A percentile compares a stretch with the other conserved stretches of the same genome.
Conservation (phyloP, 768 basidiomycete genomes). For the Mycena rebaudengoi region DNA sequence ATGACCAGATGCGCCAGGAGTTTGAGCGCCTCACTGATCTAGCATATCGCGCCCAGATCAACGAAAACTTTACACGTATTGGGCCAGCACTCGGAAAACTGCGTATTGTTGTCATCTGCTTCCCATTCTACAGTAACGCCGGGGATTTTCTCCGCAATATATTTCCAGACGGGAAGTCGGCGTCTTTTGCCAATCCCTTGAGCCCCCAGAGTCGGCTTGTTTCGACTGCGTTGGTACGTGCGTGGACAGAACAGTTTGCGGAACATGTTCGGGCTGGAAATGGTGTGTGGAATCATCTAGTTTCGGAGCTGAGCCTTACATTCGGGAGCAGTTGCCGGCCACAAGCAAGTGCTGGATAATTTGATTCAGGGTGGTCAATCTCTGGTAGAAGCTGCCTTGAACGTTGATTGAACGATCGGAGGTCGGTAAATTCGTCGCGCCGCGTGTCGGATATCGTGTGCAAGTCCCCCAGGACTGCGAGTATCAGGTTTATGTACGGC, state of each 20-base stretch:
- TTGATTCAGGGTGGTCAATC: neutral
- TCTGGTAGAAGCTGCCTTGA: neutral
- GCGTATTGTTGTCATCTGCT: neutral
- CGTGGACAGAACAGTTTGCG: neutral
- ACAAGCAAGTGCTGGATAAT: neutral
- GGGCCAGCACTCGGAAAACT: neutral
- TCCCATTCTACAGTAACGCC: neutral
- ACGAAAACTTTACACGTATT: neutral
- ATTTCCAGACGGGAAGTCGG: neutral
- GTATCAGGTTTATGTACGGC: too few relatives aligned
- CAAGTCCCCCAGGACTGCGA: too few relatives aligned
- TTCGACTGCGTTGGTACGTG: neutral
- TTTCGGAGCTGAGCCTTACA: neutral
- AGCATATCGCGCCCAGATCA: neutral
- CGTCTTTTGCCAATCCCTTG: neutral
- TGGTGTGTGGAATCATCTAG: neutral
- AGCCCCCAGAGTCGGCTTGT: neutral
- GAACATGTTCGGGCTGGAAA: neutral
- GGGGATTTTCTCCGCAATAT: neutral
- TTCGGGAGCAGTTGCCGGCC: neutral
- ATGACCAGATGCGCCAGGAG: neutral
- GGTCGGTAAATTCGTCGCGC: too few relatives aligned
- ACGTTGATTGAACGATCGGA: neutral
- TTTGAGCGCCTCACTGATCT: neutral
- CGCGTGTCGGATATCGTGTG: too few relatives aligned